Conservation (phyloP, 2,329 filamentous ascomycete genomes). For the Hirsutella thompsonii region DNA sequence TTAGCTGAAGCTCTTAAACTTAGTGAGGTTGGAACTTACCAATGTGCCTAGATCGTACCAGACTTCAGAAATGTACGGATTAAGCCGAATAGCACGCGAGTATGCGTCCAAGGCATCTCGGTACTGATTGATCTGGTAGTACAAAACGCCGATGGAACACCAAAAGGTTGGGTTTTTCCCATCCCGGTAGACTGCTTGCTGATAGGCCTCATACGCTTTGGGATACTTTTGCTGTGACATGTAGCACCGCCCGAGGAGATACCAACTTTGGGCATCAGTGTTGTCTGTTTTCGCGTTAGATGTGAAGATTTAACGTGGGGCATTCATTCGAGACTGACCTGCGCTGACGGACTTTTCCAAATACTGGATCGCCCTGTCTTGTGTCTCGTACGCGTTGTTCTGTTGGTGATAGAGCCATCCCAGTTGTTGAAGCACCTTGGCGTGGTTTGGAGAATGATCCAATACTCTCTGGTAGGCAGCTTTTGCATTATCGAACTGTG, state of each 20-base stretch:
- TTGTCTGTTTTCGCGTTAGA: conserved; percentile 51
- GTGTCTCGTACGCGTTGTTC: conserved; percentile 78
- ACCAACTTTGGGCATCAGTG: conserved; percentile 95
- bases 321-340: conserved; percentile 36
- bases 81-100: conserved; percentile 88
- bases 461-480: conserved; percentile 84
- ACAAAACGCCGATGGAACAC: conserved; percentile 97
- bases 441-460: conserved; percentile 88
- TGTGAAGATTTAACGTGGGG: not conserved
- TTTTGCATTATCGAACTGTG: conserved; percentile 87
- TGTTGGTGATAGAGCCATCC: conserved; percentile 98
- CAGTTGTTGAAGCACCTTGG: conserved; percentile 94
- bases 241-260: conserved; percentile 91
- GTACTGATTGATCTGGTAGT: conserved; percentile 99
- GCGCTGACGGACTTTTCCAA: conserved; percentile 91
- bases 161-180: conserved; percentile 97
- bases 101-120: conserved; percentile 95
- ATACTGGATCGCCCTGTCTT: conserved; percentile 94
- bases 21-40: conserved; percentile 44
- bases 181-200: conserved; percentile 96
- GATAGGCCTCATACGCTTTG: conserved; percentile 96
- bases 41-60: conserved; percentile 97
- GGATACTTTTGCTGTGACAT: conserved; percentile 99
- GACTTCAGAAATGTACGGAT: conserved; percentile 96
- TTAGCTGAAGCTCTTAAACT: conserved; percentile 14